Evolutionary conservation across 306 rosid species (phyloP).

Genomic region (Cucumis cinereus): DNA sequence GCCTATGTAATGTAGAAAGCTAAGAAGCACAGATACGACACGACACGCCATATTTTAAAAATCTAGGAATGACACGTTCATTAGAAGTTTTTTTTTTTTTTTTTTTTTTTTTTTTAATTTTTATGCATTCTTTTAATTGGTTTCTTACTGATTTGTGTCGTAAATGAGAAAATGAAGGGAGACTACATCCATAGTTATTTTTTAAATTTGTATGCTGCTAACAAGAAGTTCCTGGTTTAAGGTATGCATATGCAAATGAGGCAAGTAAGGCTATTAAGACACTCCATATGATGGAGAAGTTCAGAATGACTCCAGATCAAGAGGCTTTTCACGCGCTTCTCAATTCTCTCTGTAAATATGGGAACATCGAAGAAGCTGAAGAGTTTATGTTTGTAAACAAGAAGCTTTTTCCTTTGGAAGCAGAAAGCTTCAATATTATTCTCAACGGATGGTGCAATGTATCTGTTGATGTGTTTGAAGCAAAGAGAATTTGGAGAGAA

Average conservation of each 20-base stretch:
- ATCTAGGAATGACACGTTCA: too few species aligned
- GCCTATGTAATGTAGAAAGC: background rate
- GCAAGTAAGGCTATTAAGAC: slow-evolving; percentile 40
- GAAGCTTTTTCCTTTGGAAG: slow-evolving; percentile 69
- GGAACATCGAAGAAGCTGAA: slow-evolving; percentile 79
- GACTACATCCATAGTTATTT: background rate
- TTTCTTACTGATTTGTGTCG: background rate
- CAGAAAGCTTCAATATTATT: slow-evolving; percentile 57
- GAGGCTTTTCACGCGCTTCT: slow-evolving; percentile 48
- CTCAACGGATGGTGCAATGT: slow-evolving; percentile 82
- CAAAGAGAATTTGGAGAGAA: slow-evolving; percentile 91
- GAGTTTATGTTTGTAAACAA: slow-evolving; percentile 67
- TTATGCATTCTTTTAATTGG: background rate
- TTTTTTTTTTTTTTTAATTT: too few species aligned
- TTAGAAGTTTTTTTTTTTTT: background rate
- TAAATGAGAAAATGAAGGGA: background rate
- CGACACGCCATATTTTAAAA: too few species aligned
- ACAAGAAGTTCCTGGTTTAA: slow-evolving; percentile 15
- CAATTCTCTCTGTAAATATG: slow-evolving; percentile 56
- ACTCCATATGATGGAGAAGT: slow-evolving; percentile 72
- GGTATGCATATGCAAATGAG: slow-evolving; percentile 64
- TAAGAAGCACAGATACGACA: too few species aligned
- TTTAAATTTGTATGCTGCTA: background rate
- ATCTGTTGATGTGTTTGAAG: slow-evolving; percentile 44
- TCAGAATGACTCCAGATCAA: slow-evolving; percentile 58